Conservation (phyloP, 2,329 filamentous ascomycete genomes). For the Pseudocercospora fijiensis region DNA sequence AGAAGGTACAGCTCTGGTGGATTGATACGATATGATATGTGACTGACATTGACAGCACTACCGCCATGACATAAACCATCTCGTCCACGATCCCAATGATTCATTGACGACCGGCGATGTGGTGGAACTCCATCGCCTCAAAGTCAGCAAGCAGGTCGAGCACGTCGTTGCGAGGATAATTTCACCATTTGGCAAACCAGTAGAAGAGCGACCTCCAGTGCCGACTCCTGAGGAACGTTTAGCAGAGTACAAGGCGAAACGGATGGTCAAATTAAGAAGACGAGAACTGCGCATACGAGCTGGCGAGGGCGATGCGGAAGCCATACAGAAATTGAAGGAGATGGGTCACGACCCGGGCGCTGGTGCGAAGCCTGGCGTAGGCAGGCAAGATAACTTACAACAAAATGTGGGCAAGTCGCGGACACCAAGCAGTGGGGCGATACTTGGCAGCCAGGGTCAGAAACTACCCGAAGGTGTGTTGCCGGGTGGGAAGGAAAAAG, state of each 20-base stretch:
- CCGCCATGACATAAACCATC: constrained; percentile 61
- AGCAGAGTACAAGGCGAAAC: constrained; percentile 55
- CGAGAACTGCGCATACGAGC: constrained; percentile 32
- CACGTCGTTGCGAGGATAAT: constrained; percentile 76
- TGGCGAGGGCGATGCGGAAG: constrained; percentile 34
- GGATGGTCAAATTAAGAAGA: constrained; percentile 56
- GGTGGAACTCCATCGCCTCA: constrained; percentile 69
- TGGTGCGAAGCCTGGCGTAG: constrained; percentile 33
- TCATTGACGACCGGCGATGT: constrained; percentile 74
- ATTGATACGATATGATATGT: background rate
- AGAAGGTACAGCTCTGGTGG: constrained; percentile 58
- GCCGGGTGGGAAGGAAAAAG: constrained; percentile 35
- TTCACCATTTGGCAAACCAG: constrained; percentile 65
- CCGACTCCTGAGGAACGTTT: constrained; percentile 64
- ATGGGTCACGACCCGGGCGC: constrained; percentile 35
- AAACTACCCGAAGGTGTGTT: constrained; percentile 37
- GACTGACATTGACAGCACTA: constrained; percentile 54
- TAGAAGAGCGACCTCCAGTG: constrained; percentile 64
- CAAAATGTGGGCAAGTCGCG: constrained; percentile 24
- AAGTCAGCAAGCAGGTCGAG: constrained; percentile 62
- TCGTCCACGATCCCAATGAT: constrained; percentile 76
- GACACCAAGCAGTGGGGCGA: constrained; percentile 26
- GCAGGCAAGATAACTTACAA: constrained; percentile 31
- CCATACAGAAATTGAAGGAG: constrained; percentile 29
- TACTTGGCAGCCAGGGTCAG: constrained; percentile 36